A percentile compares a stretch with the other conserved stretches of the same genome.
These are phyloP conservation scores for Phytophthora ohioensis DNA, from an alignment of 352 stramenopile species.

Conservation along the genomic window DNA sequence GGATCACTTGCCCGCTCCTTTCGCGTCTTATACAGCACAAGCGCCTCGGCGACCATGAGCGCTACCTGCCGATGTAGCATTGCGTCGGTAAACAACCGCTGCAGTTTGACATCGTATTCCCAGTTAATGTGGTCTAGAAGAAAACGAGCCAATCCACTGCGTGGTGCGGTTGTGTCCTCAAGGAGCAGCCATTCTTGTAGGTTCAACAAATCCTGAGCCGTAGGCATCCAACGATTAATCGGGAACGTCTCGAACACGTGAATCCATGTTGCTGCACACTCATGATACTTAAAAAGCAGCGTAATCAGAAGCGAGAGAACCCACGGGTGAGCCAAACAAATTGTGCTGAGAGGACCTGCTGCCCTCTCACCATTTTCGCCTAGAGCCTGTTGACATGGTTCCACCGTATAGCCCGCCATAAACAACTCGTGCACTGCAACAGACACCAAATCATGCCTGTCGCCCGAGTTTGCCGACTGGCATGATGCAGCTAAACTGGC, in stretches of 20 bases:
- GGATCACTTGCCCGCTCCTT: conserved; percentile 50
- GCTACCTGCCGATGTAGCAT: conserved; percentile 83
- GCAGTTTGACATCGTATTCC: conserved; percentile 77
- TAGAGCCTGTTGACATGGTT: conserved; percentile 51
- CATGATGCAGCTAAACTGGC: conserved; percentile 61
- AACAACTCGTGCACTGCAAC: conserved; percentile 77
- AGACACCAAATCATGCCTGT: conserved; percentile 57
- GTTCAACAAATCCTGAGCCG: conserved; percentile 64
- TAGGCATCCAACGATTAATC: conserved; percentile 86
- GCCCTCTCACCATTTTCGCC: conserved; percentile 61
- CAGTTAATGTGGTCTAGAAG: conserved; percentile 88
- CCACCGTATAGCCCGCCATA: conserved; percentile 65
- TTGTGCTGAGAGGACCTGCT: conserved; percentile 62
- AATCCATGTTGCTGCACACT: conserved; percentile 82
- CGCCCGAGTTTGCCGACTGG: conserved; percentile 12
- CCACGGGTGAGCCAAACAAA: conserved; percentile 69
- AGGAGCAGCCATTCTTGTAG: conserved; percentile 86
- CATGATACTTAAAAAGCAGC: conserved; percentile 80
- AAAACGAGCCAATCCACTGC: conserved; percentile 74
- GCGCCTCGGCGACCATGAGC: conserved; percentile 79
- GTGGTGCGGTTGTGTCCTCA: conserved; percentile 70
- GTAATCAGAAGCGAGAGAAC: conserved; percentile 70
- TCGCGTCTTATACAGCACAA: conserved; percentile 73
- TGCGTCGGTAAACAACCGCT: conserved; percentile 69
- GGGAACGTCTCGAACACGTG: conserved; percentile 88